A percentile compares a stretch with the other conserved stretches of the same genome.
phyloP scores from a whole-genome alignment of 1,284 basidiomycete genomes.

The Anthracocystis panici-leucophaei region DNA sequence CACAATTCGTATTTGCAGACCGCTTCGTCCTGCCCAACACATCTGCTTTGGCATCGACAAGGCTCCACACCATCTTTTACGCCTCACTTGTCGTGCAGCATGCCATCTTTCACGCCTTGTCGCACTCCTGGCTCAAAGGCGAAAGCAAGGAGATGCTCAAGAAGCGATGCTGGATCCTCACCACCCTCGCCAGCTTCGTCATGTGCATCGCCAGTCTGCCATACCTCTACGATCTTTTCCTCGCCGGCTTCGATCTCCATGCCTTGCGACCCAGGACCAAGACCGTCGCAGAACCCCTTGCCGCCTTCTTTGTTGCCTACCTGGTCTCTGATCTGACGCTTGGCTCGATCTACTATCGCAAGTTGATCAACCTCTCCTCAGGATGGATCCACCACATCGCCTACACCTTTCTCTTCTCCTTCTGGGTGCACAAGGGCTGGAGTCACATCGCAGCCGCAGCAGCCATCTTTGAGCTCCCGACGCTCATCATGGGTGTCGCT shows the following conservation, averaged over 20 bases:
- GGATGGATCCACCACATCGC: constrained; percentile 68
- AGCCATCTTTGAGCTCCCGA: constrained; percentile 66
- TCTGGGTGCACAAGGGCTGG: constrained; percentile 64
- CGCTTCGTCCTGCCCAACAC: constrained; percentile 38
- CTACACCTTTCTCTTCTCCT: constrained; percentile 61
- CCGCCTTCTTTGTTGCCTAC: constrained; percentile 66
- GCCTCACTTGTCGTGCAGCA: constrained; percentile 61
- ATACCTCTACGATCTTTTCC: constrained; percentile 60
- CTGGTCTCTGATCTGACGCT: constrained; percentile 62
- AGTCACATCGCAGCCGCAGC: constrained; percentile 57
- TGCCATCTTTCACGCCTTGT: constrained; percentile 57
- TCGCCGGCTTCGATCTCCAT: constrained; percentile 56
- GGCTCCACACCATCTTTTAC: constrained; percentile 49
- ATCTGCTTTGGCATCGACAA: constrained; percentile 27
- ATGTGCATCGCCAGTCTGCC: constrained; percentile 62
- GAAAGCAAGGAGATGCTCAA: constrained; percentile 57
- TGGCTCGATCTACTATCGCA: constrained; percentile 66
- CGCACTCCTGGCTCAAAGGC: constrained; percentile 52
- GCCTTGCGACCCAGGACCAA: constrained; percentile 50
- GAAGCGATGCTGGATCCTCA: constrained; percentile 68
- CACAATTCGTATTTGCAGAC: constrained; percentile 47
- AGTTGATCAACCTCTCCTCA: constrained; percentile 64
- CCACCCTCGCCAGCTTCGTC: constrained; percentile 62
- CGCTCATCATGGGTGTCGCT: constrained; percentile 67
- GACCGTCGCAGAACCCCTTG: constrained; percentile 56